Conservation (phyloP, 2,329 filamentous ascomycete species). For the Colletotrichum tanaceti region DNA sequence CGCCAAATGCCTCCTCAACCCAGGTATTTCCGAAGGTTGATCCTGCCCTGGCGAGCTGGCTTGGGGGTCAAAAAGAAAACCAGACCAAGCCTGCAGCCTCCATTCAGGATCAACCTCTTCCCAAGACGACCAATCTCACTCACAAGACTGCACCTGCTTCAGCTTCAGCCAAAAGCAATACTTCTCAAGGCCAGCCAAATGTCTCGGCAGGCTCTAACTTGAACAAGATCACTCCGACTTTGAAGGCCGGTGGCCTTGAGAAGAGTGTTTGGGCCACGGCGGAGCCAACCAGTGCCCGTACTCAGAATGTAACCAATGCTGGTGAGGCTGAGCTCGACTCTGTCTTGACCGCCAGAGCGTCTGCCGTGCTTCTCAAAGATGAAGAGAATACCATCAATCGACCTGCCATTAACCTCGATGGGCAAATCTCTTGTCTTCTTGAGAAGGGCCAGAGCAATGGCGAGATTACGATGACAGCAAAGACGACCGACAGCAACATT, state of each 20-base stretch:
- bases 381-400: background rate
- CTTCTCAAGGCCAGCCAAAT: background rate
- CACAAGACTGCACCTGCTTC: background rate
- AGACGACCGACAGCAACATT: background rate
- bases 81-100: background rate
- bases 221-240: background rate
- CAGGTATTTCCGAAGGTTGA: background rate
- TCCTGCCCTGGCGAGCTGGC: constrained; percentile 6
- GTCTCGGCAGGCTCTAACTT: no score
- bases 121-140: no score
- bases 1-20: background rate
- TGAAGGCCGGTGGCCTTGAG: background rate
- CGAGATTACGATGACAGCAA: background rate
- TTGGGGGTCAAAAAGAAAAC: background rate
- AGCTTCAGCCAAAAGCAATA: background rate
- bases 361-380: background rate
- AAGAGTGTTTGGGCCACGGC: background rate
- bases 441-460: background rate
- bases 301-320: background rate
- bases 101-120: no score
- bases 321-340: background rate
- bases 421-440: background rate
- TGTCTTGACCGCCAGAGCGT: background rate
- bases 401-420: background rate
- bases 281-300: background rate